These are phyloP conservation scores for Cystobasidium sp. DNA, from an alignment of 1,284 basidiomycete species.

Conservation along the genomic window DNA sequence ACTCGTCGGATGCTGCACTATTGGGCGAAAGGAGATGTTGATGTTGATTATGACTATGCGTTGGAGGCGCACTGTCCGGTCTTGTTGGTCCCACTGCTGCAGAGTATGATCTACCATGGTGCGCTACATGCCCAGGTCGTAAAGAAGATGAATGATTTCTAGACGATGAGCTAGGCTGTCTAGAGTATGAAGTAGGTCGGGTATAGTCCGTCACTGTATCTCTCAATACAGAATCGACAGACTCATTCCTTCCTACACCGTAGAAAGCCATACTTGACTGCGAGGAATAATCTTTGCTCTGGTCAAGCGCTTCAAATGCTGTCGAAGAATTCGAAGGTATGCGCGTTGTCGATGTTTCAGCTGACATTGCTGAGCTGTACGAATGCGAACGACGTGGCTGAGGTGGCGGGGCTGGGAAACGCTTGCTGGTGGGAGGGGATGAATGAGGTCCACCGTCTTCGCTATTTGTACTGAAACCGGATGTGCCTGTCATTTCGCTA, in stretches of 20 bases:
- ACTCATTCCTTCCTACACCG: constrained; percentile 54
- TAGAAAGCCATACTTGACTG: constrained; percentile 50
- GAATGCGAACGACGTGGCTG: constrained; percentile 32
- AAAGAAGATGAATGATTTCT: constrained; percentile 1
- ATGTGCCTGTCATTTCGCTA: constrained; percentile 16
- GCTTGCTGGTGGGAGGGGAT: constrained; percentile 8
- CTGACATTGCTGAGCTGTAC: constrained; percentile 14
- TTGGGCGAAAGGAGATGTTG: constrained; percentile 5
- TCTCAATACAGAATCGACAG: constrained; percentile 57
- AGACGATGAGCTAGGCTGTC: not conserved
- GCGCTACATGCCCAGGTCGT: not conserved
- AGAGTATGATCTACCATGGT: constrained; percentile 24
- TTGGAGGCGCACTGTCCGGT: constrained; percentile 28
- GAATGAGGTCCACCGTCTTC: constrained; percentile 18
- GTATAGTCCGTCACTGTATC: constrained; percentile 54
- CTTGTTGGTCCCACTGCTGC: constrained; percentile 14
- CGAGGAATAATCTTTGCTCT: not conserved
- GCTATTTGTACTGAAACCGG: constrained; percentile 37
- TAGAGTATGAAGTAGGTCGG: not conserved
- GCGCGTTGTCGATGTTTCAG: constrained; percentile 22
- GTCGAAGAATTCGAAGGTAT: constrained; percentile 19
- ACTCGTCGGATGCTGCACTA: constrained; percentile 10
- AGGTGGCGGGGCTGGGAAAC: constrained; percentile 15
- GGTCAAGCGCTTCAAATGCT: constrained; percentile 4
- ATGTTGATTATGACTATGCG: not conserved